These are phyloP conservation scores for Paecilomyces dactylethromorphus DNA, from an alignment of 2,329 filamentous ascomycete species.

Conservation along the genomic window DNA sequence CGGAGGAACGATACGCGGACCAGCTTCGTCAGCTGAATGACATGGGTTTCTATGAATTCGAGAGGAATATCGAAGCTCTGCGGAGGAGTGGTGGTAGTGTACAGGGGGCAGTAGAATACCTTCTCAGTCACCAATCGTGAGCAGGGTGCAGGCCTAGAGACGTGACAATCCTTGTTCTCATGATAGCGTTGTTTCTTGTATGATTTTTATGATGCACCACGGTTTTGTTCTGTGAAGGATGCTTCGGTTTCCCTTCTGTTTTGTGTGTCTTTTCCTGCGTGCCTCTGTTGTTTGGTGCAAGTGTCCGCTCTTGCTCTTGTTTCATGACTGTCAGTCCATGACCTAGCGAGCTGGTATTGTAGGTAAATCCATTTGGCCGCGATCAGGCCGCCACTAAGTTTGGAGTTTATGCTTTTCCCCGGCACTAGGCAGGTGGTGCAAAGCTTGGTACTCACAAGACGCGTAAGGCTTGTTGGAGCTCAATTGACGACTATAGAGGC, in stretches of 20 bases:
- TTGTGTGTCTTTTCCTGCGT: neutral
- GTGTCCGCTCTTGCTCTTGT: neutral
- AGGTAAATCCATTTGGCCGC: neutral
- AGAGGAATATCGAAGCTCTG: constrained; percentile 82
- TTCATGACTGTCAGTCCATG: neutral
- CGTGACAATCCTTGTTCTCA: neutral
- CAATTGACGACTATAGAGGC: too few species aligned
- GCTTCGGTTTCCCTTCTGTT: neutral
- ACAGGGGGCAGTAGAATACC: constrained; percentile 59
- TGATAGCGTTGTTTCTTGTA: constrained; percentile 4
- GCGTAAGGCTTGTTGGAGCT: too few species aligned
- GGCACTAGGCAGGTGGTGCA: neutral
- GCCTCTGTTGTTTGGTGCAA: neutral
- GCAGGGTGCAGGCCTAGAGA: neutral
- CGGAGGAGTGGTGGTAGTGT: constrained; percentile 87
- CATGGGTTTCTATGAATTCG: constrained; percentile 98
- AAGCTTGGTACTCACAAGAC: neutral
- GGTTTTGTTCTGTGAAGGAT: neutral
- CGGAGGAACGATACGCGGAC: constrained; percentile 86
- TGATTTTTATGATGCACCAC: constrained; percentile 5
- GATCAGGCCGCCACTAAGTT: neutral
- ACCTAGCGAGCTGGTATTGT: neutral
- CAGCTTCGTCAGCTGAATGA: constrained; percentile 92
- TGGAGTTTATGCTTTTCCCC: neutral
- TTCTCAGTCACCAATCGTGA: constrained; percentile 29